phyloP scores from a whole-genome alignment of 1,284 basidiomycete species.

The Pseudozyma pruni region DNA sequence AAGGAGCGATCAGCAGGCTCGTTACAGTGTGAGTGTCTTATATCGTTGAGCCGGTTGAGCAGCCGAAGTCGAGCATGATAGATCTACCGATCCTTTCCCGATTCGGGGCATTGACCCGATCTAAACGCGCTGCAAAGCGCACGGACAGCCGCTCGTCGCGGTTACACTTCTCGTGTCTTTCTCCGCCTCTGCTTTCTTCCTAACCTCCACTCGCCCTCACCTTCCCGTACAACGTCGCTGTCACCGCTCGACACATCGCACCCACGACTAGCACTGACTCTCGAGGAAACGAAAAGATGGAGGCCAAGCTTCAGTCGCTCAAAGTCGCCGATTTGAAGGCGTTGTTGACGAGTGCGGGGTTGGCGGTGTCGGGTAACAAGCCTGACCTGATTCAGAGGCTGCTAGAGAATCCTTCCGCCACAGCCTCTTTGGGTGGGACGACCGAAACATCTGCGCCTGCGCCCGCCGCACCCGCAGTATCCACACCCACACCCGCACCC shows the following conservation, averaged over 20 bases:
- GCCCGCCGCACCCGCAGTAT: background rate
- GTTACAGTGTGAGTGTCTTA: no score
- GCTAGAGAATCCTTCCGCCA: conserved; percentile 61
- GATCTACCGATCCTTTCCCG: no score
- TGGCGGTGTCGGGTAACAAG: conserved; percentile 61
- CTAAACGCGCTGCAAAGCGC: background rate
- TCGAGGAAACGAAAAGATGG: conserved; percentile 39
- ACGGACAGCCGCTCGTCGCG: background rate
- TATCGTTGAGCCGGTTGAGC: no score
- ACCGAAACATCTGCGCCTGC: conserved; percentile 1
- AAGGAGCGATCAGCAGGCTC: no score
- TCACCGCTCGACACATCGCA: background rate
- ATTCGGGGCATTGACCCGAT: no score
- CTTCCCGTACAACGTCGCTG: no score
- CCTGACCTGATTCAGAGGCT: conserved; percentile 60
- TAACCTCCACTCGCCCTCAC: background rate
- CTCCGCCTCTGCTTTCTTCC: background rate
- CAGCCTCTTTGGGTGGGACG: conserved; percentile 19
- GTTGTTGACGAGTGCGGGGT: conserved; percentile 46
- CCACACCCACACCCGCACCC: conserved; percentile 1
- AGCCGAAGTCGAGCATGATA: background rate
- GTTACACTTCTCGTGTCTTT: background rate
- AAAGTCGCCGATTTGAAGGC: conserved; percentile 63
- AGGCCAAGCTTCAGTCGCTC: conserved; percentile 57
- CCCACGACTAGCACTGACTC: no score